Evolutionary conservation across 352 stramenopile genomes (phyloP).

Genomic region (Albugo candida): DNA sequence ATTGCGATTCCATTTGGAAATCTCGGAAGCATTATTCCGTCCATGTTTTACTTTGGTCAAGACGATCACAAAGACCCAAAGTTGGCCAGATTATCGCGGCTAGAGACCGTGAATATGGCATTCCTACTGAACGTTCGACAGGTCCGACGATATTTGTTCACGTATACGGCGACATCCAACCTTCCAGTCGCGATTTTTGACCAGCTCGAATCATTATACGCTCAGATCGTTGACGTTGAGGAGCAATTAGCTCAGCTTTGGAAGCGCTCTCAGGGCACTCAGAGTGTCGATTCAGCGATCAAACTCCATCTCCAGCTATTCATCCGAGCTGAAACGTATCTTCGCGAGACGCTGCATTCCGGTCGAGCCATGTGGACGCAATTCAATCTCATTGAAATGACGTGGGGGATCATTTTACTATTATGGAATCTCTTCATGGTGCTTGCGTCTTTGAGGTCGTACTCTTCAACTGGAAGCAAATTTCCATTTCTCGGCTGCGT

Average conservation of each 20-base stretch:
- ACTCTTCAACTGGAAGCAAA: too few species aligned
- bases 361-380: conserved; percentile 74
- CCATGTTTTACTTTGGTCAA: conserved; percentile 54
- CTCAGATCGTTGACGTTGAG: conserved; percentile 15
- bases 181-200: conserved; percentile 33
- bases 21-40: conserved; percentile 84
- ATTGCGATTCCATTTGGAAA: conserved; percentile 93
- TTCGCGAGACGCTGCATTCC: conserved; percentile 38
- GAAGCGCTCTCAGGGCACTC: neutral
- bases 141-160: conserved; percentile 55
- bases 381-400: conserved; percentile 68
- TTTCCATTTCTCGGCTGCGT: neutral
- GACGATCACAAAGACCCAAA: neutral
- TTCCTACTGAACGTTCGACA: conserved; percentile 70
- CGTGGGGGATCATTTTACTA: conserved; percentile 34
- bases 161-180: conserved; percentile 46
- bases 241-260: conserved; percentile 8
- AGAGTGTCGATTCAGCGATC: neutral
- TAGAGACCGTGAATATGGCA: conserved; percentile 38
- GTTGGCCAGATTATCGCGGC: conserved; percentile 1
- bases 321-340: conserved; percentile 24
- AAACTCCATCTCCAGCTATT: conserved; percentile 18
- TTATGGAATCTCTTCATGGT: conserved; percentile 1
- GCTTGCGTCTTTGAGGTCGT: neutral
- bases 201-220: conserved; percentile 30